phyloP scores from a whole-genome alignment of 306 rosid genomes.

The Lathyrus tuberosus region DNA sequence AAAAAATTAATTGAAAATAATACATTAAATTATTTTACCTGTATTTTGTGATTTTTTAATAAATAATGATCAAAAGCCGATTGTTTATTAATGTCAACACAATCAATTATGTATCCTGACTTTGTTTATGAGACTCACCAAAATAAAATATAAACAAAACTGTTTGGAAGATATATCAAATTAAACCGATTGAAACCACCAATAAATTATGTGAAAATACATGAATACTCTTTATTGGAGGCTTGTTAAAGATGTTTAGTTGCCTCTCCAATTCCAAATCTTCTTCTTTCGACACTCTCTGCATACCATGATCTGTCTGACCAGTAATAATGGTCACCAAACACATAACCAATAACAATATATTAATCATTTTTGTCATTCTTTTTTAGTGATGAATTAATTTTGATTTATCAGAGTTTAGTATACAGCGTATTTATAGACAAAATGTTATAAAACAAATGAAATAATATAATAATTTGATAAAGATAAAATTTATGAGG shows the following conservation, averaged over 20 bases:
- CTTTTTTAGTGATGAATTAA: neutral
- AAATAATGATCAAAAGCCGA: slow-evolving; percentile 28
- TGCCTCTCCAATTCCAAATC: slow-evolving; percentile 33
- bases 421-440: neutral
- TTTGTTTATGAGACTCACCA: slow-evolving; percentile 7
- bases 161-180: neutral
- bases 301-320: neutral
- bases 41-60: slow-evolving; percentile 12
- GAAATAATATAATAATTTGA: too few relatives aligned
- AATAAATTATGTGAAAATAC: neutral
- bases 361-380: neutral
- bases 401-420: neutral
- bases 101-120: slow-evolving; percentile 6
- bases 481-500: too few relatives aligned
- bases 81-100: slow-evolving; percentile 31
- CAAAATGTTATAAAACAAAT: too few relatives aligned
- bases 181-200: neutral
- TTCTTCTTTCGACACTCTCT: neutral
- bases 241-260: slow-evolving; percentile 21
- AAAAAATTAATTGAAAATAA: neutral
- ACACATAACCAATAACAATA: neutral
- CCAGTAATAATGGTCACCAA: neutral
- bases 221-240: slow-evolving; percentile 22
- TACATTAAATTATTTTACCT: neutral
- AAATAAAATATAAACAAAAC: neutral